Evolutionary conservation across 2,329 filamentous ascomycete genomes (phyloP).

Genomic region (Podosphaera aphanis): DNA sequence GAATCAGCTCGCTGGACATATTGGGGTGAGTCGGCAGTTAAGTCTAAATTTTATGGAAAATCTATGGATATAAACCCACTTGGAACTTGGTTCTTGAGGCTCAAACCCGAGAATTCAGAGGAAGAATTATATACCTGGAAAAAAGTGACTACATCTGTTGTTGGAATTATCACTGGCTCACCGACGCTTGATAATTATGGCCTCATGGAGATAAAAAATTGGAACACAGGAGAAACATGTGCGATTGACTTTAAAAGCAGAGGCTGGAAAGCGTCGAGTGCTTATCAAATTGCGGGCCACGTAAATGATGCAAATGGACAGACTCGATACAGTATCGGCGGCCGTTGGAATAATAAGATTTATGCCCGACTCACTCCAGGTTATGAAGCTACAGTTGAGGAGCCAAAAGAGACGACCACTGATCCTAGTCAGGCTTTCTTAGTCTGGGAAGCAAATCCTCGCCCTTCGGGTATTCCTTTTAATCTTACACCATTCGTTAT

Average conservation of each 20-base stretch:
- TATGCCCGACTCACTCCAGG: slow-evolving; percentile 85
- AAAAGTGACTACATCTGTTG: slow-evolving; percentile 92
- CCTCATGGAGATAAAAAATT: slow-evolving; percentile 91
- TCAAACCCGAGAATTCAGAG: slow-evolving; percentile 55
- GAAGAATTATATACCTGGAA: slow-evolving; percentile 95
- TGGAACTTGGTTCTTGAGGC: slow-evolving; percentile 84
- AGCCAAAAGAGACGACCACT: slow-evolving; percentile 27
- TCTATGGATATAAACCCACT: slow-evolving; percentile 93
- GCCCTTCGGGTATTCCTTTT: slow-evolving; percentile 73
- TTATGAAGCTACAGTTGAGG: slow-evolving; percentile 52
- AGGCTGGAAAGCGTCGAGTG: slow-evolving; percentile 85
- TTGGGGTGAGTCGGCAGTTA: slow-evolving; percentile 85
- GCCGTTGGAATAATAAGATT: slow-evolving; percentile 91
- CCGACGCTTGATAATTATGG: slow-evolving; percentile 97
- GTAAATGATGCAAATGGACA: slow-evolving; percentile 58
- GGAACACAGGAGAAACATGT: slow-evolving; percentile 82
- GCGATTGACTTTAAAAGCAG: slow-evolving; percentile 80
- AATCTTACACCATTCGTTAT: slow-evolving; percentile 92
- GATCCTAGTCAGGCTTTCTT: slow-evolving; percentile 60
- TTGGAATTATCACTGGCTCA: slow-evolving; percentile 92
- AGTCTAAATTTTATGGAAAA: slow-evolving; percentile 91
- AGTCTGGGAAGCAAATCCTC: slow-evolving; percentile 72
- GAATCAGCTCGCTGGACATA: slow-evolving; percentile 92
- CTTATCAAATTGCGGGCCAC: slow-evolving; percentile 72
- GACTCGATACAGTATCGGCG: slow-evolving; percentile 72